A percentile compares a stretch with the other conserved stretches of the same genome.
Conservation (phyloP, 176 grass and related monocot species). For the Triticum dicoccoides region DNA sequence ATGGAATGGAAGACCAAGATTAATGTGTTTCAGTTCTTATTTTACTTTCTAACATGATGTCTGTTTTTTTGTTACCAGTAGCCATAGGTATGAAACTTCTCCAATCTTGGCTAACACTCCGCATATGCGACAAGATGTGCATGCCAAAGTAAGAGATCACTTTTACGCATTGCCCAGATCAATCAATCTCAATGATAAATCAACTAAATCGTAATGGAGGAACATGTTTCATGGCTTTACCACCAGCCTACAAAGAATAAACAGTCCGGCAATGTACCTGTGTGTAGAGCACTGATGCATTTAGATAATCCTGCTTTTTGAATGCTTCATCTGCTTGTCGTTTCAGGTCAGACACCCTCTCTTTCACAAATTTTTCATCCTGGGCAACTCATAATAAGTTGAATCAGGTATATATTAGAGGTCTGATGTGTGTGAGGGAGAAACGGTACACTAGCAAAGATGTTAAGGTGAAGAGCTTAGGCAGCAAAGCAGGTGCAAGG, state of each 20-base stretch:
- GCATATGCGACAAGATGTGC: too few species aligned
- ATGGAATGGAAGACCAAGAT: too few species aligned
- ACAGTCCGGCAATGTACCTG: background rate
- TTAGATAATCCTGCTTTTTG: conserved; percentile 40
- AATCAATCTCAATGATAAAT: background rate
- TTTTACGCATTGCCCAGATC: background rate
- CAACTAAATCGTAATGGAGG: background rate
- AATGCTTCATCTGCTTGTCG: conserved; percentile 30
- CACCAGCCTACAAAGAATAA: background rate
- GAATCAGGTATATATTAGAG: too few species aligned
- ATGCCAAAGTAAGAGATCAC: too few species aligned
- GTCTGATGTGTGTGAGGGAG: background rate
- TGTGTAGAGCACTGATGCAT: background rate
- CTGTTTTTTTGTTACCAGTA: too few species aligned
- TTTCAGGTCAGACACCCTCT: conserved; percentile 25
- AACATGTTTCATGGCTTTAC: background rate
- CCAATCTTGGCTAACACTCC: too few species aligned
- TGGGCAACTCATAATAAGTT: background rate
- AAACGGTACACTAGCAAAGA: background rate
- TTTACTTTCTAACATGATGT: too few species aligned
- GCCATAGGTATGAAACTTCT: too few species aligned
- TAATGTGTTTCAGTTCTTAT: too few species aligned
- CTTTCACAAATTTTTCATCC: conserved; percentile 15
- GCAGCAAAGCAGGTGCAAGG: too few species aligned
- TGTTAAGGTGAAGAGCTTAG: background rate